These are phyloP conservation scores for Meyerozyma carpophila DNA, from an alignment of 1,139 yeast species.

Conservation along the genomic window DNA sequence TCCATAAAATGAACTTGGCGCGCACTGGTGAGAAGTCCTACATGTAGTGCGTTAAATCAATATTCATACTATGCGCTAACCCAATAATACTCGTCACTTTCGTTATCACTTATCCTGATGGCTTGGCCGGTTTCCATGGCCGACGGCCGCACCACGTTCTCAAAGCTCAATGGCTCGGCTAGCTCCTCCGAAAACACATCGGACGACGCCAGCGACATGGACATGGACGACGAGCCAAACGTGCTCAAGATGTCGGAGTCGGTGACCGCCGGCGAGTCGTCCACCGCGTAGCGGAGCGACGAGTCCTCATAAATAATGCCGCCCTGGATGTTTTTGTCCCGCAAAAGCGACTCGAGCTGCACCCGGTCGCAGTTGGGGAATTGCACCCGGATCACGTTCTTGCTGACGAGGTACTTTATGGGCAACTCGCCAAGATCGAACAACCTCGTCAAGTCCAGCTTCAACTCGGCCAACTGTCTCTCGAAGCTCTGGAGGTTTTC, in stretches of 20 bases:
- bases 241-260: conserved; percentile 23
- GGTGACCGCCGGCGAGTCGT: conserved; percentile 3
- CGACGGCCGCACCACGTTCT: background rate
- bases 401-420: conserved; percentile 29
- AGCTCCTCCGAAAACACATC: background rate
- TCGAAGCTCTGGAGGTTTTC: conserved; percentile 26
- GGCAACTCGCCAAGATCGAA: conserved; percentile 50
- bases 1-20: background rate
- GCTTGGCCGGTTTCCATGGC: background rate
- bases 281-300: background rate
- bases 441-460: conserved; percentile 29
- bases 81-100: conserved; percentile 1
- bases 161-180: background rate
- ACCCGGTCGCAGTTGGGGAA: conserved; percentile 53
- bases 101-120: background rate
- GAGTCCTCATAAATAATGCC: conserved; percentile 41
- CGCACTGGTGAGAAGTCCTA: background rate
- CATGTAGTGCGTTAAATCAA: background rate
- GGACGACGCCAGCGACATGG: conserved; percentile 1
- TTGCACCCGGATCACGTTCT: conserved; percentile 41
- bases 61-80: conserved; percentile 1
- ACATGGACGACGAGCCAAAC: conserved; percentile 3
- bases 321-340: conserved; percentile 45
- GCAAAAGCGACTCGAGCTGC: conserved; percentile 44
- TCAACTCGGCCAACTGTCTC: conserved; percentile 29